phyloP scores from a whole-genome alignment of 2,329 filamentous ascomycete species.

The Talaromyces sp. region DNA sequence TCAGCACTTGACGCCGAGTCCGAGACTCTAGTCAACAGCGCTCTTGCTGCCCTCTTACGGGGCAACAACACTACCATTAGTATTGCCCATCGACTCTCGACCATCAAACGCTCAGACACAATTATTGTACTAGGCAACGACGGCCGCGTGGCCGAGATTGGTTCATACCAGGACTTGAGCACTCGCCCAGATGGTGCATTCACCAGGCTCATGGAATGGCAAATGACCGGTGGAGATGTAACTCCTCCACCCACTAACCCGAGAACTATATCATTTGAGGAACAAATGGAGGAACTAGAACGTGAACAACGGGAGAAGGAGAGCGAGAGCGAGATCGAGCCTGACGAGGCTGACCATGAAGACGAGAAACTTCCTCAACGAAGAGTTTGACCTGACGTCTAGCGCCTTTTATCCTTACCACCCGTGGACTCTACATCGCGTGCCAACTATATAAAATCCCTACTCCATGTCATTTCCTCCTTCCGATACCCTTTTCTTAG shows the following conservation, averaged over 20 bases:
- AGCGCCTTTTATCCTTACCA: neutral
- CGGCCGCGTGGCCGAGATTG: conserved; percentile 86
- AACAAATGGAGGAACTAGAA: conserved; percentile 50
- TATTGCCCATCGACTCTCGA: conserved; percentile 91
- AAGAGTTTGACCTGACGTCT: conserved; percentile 3
- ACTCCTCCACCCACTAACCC: conserved; percentile 23
- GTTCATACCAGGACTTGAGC: conserved; percentile 75
- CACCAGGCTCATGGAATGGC: conserved; percentile 97
- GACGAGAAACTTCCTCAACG: conserved; percentile 5
- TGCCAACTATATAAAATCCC: neutral
- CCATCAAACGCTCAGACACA: conserved; percentile 90
- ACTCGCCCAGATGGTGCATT: conserved; percentile 76
- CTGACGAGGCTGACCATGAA: conserved; percentile 23
- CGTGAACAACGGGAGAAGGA: conserved; percentile 28
- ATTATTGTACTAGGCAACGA: conserved; percentile 88
- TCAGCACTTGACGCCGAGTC: conserved; percentile 94
- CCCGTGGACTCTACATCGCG: neutral
- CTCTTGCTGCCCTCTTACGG: conserved; percentile 72
- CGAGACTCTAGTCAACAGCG: conserved; percentile 92
- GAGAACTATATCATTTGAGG: conserved; percentile 42
- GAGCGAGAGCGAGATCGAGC: conserved; percentile 34
- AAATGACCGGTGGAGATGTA: conserved; percentile 79
- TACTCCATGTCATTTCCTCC: neutral
- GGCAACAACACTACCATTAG: conserved; percentile 95
- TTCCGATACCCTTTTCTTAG: conserved; percentile 1